Percentiles rank a stretch among this genome's conserved stretches.
phyloP scores from a whole-genome alignment of 805 yeast genomes.

The Ogataea haglerorum region DNA sequence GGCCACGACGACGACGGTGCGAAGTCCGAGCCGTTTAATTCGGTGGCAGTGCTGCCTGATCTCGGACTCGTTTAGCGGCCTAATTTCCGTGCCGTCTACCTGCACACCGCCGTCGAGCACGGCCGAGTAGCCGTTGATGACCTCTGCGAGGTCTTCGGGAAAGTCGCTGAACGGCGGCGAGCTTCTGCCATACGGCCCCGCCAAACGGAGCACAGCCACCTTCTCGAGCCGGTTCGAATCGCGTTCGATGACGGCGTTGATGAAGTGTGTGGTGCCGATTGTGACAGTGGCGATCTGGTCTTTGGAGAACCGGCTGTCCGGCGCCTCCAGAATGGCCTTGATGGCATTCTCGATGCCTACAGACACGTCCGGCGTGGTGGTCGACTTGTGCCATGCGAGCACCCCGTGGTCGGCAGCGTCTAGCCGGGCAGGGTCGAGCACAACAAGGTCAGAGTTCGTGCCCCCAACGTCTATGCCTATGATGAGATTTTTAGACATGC shows the following conservation, averaged over 20 bases:
- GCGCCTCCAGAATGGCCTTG: slow-evolving; percentile 2
- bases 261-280: slow-evolving; percentile 9
- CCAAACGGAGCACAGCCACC: slow-evolving; percentile 5
- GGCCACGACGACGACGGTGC: slow-evolving; percentile 6
- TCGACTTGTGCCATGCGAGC: slow-evolving; percentile 7
- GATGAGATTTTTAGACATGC: slow-evolving; percentile 1
- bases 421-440: slow-evolving; percentile 5
- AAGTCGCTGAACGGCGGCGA: slow-evolving; percentile 8
- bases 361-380: slow-evolving; percentile 8
- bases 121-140: slow-evolving; percentile 7
- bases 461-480: slow-evolving; percentile 9
- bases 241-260: slow-evolving; percentile 8
- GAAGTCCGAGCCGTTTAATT: slow-evolving; percentile 1
- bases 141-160: slow-evolving; percentile 4
- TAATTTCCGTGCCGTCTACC: slow-evolving; percentile 4
- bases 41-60: slow-evolving; percentile 1
- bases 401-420: slow-evolving; percentile 16
- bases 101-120: slow-evolving; percentile 5
- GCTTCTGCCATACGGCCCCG: slow-evolving; percentile 7
- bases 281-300: slow-evolving; percentile 7
- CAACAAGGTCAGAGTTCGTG: slow-evolving; percentile 9
- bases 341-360: slow-evolving; percentile 7
- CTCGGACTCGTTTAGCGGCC: slow-evolving; percentile 2
- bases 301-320: not conserved
- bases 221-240: slow-evolving; percentile 6